Evolutionary conservation across 2,329 filamentous ascomycete species (phyloP).

Genomic region (Sclerotinia trifoliorum): DNA sequence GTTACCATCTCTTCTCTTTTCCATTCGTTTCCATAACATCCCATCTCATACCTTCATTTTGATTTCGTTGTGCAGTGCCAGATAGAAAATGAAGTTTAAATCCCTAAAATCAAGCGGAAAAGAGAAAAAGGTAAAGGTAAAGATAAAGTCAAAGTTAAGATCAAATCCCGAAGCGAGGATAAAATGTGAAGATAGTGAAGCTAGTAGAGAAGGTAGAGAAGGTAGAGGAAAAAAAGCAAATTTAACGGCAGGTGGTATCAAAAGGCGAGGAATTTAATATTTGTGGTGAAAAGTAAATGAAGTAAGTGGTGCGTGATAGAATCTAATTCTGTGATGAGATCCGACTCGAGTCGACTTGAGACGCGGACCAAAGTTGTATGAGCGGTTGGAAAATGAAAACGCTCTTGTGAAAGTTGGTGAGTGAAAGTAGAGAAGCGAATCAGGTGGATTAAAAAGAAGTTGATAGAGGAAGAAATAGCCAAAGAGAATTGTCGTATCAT

Average conservation of each 20-base stretch:
- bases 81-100: too few species aligned
- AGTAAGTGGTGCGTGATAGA: background rate
- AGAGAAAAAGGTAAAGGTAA: too few species aligned
- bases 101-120: too few species aligned
- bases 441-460: background rate
- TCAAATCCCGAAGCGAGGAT: too few species aligned
- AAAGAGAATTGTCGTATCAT: slow-evolving; percentile 12
- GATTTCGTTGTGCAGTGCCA: too few species aligned
- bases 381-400: background rate
- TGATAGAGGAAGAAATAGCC: background rate
- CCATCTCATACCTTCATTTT: too few species aligned
- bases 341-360: background rate
- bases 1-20: too few species aligned
- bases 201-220: background rate
- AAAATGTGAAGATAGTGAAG: background rate
- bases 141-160: background rate
- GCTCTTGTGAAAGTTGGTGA: background rate
- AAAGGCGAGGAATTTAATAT: background rate
- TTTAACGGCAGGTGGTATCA: slow-evolving; percentile 19
- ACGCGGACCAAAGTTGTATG: background rate
- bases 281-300: background rate
- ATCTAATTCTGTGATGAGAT: background rate
- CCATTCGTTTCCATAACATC: too few species aligned
- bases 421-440: background rate
- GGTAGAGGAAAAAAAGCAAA: too few species aligned